A percentile compares a stretch with the other conserved stretches of the same genome.
These are phyloP conservation scores for Yamadazyma phyllophila DNA, from an alignment of 805 yeast genomes.

Conservation along the genomic window DNA sequence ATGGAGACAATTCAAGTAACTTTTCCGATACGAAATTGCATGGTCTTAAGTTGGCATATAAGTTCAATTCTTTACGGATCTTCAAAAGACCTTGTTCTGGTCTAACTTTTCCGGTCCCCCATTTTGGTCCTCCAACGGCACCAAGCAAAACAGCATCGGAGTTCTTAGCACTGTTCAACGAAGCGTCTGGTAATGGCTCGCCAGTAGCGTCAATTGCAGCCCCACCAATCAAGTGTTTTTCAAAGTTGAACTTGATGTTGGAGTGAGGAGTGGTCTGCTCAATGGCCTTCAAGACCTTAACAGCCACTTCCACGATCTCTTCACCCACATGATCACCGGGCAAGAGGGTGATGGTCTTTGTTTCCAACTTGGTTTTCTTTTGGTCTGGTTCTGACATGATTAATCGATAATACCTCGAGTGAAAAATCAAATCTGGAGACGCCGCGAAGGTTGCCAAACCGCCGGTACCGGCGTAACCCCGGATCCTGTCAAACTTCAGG, in stretches of 20 bases:
- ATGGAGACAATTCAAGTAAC: conserved; percentile 81
- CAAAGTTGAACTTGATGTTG: conserved; percentile 64
- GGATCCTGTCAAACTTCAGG: too few species aligned
- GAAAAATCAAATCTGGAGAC: conserved; percentile 5
- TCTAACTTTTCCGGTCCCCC: conserved; percentile 96
- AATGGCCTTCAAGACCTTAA: conserved; percentile 84
- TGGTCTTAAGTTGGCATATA: conserved; percentile 96
- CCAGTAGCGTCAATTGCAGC: conserved; percentile 98
- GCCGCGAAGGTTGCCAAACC: too few species aligned
- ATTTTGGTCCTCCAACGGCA: conserved; percentile 99
- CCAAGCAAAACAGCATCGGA: conserved; percentile 96
- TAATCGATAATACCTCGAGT: background rate
- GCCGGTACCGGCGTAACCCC: conserved; percentile 3
- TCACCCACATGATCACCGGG: conserved; percentile 98
- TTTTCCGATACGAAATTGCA: conserved; percentile 89
- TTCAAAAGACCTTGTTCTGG: conserved; percentile 96
- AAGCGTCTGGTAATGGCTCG: conserved; percentile 79
- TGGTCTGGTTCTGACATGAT: conserved; percentile 19
- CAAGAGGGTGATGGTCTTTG: conserved; percentile 75
- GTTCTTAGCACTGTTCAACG: conserved; percentile 76
- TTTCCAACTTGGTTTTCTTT: conserved; percentile 16
- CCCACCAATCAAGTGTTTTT: conserved; percentile 91
- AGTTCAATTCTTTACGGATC: conserved; percentile 89
- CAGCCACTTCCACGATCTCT: conserved; percentile 86
- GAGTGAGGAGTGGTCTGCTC: conserved; percentile 44